phyloP scores from a whole-genome alignment of 495 filamentous ascomycete genomes.

The Xylaria venustula region DNA sequence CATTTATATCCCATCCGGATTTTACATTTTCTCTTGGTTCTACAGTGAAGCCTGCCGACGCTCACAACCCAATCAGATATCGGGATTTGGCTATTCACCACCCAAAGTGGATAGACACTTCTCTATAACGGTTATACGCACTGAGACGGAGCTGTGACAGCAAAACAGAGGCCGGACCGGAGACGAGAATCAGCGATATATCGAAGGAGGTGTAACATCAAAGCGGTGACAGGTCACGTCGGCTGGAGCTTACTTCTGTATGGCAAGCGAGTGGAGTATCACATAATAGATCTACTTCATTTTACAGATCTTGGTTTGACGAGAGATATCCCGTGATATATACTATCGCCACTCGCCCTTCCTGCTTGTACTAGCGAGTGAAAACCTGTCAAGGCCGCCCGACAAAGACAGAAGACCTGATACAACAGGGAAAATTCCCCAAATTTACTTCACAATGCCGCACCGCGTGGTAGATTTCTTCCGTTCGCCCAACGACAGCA shows the following conservation, averaged over 20 bases:
- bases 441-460: slow-evolving; percentile 39
- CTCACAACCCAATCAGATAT: background rate
- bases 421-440: no score
- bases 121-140: no score
- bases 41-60: background rate
- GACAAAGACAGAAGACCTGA: no score
- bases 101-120: background rate
- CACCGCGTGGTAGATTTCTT: slow-evolving; percentile 52
- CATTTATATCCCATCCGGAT: background rate
- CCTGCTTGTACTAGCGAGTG: background rate
- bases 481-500: slow-evolving; percentile 36
- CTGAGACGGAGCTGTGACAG: no score
- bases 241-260: background rate
- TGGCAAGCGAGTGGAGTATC: background rate
- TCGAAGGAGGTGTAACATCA: background rate
- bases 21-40: no score
- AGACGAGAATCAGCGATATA: background rate
- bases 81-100: background rate
- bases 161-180: no score
- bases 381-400: no score
- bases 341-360: background rate
- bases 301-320: background rate
- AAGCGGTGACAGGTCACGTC: no score
- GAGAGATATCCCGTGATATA: background rate
- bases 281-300: background rate